Base-by-base conservation (phyloP, 768 basidiomycete species). In the Podaxis rugospora region DNA sequence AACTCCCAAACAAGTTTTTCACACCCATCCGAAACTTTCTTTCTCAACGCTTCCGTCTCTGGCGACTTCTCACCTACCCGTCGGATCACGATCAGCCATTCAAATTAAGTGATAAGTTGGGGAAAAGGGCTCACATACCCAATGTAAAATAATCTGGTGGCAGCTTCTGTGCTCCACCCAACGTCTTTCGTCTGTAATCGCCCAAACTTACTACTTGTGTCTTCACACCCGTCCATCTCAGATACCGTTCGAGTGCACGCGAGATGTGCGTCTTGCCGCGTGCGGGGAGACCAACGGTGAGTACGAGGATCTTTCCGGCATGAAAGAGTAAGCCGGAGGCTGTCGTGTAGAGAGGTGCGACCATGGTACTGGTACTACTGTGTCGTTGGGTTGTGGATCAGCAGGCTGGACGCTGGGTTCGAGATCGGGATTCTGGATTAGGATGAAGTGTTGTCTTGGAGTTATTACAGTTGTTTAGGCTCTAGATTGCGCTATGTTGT, bases 201-300 rank as follows among this genome's bases (percentile, higher is more conserved):
- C 97, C 97, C 9, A 99, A 79, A 5, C 94, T 95, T 59, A 98
- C 88, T 57, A 98, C 97, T 64, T 90, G 85, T 0, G 94, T 96
- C 74, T 96, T 98, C 57, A 99, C 92, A 32, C 97, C 97, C 74
- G 93, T 92, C 97, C 97, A 99, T 72, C 94, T 83, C 1, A 99
- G 83, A 74, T 99, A 99, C n/a, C 97, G 86, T 72, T 98, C 96
- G 11, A 98, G 81, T 5, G 96, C 89, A 40, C 95, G 84, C 1
- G 95, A 96, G 59, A 98, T 93, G 72, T 99, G 97, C 0, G 97
- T 99, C 76, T 97, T 97, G 36, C 95, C 94, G 56, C 94, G 85
- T 1, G 96, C 95, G 49, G 95, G 95, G 2, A 98, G 80, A 7
- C 96, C 96, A 57, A 98, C 90, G 18, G 95, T 93, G 60, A 95